Evolutionary conservation across 306 rosid species (phyloP).

Genomic region (Potentilla sterilis): DNA sequence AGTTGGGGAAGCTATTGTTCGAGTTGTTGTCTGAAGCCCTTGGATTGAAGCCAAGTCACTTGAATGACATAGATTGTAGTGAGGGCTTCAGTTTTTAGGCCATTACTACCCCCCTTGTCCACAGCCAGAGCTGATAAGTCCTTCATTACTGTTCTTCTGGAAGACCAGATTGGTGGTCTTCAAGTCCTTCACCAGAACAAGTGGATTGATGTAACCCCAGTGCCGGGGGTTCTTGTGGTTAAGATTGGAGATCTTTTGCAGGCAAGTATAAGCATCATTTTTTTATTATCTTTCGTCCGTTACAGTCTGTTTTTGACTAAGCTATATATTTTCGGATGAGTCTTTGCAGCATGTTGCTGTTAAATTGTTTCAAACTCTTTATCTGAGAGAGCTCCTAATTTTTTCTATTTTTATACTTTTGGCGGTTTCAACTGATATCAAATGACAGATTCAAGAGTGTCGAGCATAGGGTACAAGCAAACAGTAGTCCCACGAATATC

Average conservation of each 20-base stretch:
- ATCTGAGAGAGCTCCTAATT: too few relatives aligned
- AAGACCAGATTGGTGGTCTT: slow-evolving; percentile 54
- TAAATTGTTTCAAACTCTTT: background rate
- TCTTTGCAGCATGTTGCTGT: too few relatives aligned
- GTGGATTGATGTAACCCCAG: slow-evolving; percentile 12
- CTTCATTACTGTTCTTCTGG: slow-evolving; percentile 50
- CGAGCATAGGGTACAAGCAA: slow-evolving; percentile 34
- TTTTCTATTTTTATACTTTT: background rate
- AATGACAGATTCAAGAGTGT: slow-evolving; percentile 50
- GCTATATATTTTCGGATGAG: too few relatives aligned
- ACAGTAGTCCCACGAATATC: slow-evolving; percentile 9
- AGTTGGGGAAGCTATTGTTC: slow-evolving; percentile 30
- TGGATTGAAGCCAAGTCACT: slow-evolving; percentile 9
- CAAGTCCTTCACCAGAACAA: slow-evolving; percentile 33
- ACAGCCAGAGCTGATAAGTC: slow-evolving; percentile 29
- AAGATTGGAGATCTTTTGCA: slow-evolving; percentile 24
- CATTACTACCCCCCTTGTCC: slow-evolving; percentile 32
- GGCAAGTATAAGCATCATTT: background rate
- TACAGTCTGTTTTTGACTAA: too few relatives aligned
- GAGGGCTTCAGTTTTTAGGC: slow-evolving; percentile 8
- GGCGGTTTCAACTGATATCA: slow-evolving; percentile 7
- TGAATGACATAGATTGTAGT: slow-evolving; percentile 17
- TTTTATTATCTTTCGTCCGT: too few relatives aligned
- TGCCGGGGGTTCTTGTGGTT: slow-evolving; percentile 17
- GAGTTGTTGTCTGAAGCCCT: slow-evolving; percentile 23